These are phyloP conservation scores for Ascodesmis nigricans DNA, from an alignment of 495 filamentous ascomycete genomes.

Conservation along the genomic window DNA sequence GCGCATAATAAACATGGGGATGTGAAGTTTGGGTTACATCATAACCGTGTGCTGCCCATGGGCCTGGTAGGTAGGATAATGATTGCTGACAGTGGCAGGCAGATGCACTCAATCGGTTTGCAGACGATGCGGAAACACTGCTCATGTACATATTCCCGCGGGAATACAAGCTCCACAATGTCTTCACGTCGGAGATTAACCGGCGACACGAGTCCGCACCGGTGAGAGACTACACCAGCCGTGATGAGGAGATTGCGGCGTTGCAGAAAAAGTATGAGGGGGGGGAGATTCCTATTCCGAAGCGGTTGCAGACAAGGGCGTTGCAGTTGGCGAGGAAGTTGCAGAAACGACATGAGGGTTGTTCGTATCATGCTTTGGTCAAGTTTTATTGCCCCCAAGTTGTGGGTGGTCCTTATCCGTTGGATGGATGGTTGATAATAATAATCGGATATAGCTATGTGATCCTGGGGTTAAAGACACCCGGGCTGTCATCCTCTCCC, in stretches of 20 bases:
- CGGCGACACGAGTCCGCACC: constrained; percentile 39
- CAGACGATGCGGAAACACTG: constrained; percentile 37
- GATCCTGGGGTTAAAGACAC: constrained; percentile 14
- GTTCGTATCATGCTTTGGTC: constrained; percentile 53
- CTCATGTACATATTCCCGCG: constrained; percentile 87
- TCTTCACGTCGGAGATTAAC: constrained; percentile 52
- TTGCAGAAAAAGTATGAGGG: constrained; percentile 17
- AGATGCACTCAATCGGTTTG: constrained; percentile 73
- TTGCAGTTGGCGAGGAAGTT: constrained; percentile 40
- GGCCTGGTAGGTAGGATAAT: background rate
- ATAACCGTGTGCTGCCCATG: constrained; percentile 45
- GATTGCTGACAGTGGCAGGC: background rate
- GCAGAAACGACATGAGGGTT: constrained; percentile 47
- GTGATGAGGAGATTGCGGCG: constrained; percentile 56
- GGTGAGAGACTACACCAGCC: constrained; percentile 60
- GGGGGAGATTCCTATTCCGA: constrained; percentile 34
- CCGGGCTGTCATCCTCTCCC: constrained; percentile 5
- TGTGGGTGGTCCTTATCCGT: constrained; percentile 6
- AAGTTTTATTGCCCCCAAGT: constrained; percentile 52
- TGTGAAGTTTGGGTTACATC: constrained; percentile 50
- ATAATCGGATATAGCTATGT: constrained; percentile 9
- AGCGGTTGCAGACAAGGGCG: constrained; percentile 43
- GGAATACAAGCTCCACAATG: constrained; percentile 77
- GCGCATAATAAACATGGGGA: constrained; percentile 41
- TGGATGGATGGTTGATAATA: constrained; percentile 6